Conservation (phyloP, 768 basidiomycete species). For the Ramaria rubella region DNA sequence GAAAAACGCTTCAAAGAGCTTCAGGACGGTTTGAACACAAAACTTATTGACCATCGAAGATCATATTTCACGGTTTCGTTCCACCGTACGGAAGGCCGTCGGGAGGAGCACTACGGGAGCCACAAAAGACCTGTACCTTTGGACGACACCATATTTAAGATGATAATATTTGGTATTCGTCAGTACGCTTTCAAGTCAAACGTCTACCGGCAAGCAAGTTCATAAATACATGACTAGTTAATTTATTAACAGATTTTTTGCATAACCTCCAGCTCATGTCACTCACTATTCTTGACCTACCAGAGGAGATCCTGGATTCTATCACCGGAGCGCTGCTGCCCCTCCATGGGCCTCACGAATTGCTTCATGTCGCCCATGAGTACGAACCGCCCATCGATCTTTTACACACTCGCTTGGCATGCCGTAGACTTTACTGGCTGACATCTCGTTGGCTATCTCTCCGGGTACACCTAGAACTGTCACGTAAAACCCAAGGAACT, state of each 20-base stretch:
- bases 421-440: neutral
- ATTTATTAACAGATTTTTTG: neutral
- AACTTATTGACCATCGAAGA: too few species aligned
- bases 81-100: neutral
- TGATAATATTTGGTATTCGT: neutral
- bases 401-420: neutral
- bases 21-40: too few species aligned
- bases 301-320: neutral
- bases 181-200: neutral
- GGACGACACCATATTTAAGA: neutral
- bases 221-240: neutral
- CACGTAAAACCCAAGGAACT: neutral
- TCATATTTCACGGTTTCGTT: too few species aligned
- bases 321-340: neutral
- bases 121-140: neutral
- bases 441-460: neutral
- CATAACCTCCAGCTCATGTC: neutral
- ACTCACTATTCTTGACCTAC: neutral
- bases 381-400: neutral
- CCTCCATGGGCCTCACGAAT: neutral
- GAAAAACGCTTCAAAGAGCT: too few species aligned
- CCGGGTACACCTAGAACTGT: neutral
- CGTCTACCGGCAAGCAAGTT: neutral
- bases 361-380: neutral
- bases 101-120: neutral